Evolutionary conservation across 495 filamentous ascomycete genomes (phyloP).

Genomic region (Extremus antarcticus): DNA sequence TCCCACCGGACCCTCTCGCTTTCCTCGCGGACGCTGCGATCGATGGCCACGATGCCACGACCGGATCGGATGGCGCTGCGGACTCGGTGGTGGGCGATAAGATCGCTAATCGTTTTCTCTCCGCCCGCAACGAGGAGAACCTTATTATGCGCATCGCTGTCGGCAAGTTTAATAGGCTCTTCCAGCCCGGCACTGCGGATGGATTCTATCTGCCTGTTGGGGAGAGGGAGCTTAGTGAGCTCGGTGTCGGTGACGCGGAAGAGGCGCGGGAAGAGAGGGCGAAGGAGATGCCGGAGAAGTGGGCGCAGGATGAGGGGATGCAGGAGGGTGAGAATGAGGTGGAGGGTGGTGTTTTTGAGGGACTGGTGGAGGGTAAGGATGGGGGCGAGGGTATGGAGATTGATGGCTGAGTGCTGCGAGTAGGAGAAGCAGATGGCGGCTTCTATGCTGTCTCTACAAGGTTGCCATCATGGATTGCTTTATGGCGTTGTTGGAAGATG

Average conservation of each 20-base stretch:
- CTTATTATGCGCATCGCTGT: conserved; percentile 69
- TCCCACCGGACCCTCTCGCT: neutral
- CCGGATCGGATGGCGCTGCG: conserved; percentile 24
- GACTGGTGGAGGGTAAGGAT: conserved; percentile 2
- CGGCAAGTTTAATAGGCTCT: conserved; percentile 71
- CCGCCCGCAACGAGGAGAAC: conserved; percentile 51
- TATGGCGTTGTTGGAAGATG: neutral
- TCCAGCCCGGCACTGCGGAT: conserved; percentile 56
- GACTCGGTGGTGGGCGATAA: neutral
- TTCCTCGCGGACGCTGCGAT: conserved; percentile 3
- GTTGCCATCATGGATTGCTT: neutral
- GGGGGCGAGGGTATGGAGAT: conserved; percentile 13
- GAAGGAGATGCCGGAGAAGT: conserved; percentile 57
- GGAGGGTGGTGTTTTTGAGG: conserved; percentile 46
- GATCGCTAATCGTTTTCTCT: conserved; percentile 22
- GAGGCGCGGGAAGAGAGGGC: conserved; percentile 34
- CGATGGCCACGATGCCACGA: conserved; percentile 36
- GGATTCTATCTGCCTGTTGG: conserved; percentile 3
- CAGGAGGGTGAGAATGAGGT: conserved; percentile 58
- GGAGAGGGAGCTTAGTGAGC: conserved; percentile 12
- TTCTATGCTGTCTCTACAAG: no score
- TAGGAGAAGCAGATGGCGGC: neutral
- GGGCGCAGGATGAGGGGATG: conserved; percentile 66
- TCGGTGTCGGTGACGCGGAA: conserved; percentile 34
- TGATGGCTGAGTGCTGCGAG: neutral